These are phyloP conservation scores for Coriolopsis trogii DNA, from an alignment of 1,284 basidiomycete species.

Conservation along the genomic window DNA sequence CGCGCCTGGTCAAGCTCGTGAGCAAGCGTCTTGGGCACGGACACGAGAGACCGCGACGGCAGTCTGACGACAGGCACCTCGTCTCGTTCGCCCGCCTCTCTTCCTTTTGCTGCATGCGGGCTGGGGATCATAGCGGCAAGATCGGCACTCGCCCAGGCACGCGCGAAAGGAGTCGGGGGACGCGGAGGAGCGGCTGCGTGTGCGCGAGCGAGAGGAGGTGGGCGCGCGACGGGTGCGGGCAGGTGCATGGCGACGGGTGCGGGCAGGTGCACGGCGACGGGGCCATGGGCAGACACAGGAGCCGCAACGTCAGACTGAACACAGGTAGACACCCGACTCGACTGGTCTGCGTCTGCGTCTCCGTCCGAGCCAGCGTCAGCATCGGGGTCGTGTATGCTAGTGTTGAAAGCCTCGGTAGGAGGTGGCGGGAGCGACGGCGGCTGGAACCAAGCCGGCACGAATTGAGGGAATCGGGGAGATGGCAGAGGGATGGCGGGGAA, in stretches of 20 bases:
- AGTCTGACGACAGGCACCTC: neutral
- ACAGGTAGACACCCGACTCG: neutral
- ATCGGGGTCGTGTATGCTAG: no score
- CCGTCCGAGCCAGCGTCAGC: no score
- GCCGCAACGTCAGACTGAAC: neutral
- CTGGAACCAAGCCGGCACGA: neutral
- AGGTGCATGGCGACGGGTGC: neutral
- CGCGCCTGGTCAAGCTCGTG: no score
- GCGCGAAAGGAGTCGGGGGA: neutral
- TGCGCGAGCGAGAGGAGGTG: neutral
- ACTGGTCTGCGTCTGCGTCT: no score
- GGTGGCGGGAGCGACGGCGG: neutral
- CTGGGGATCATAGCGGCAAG: no score
- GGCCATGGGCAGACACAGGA: neutral
- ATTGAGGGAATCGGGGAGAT: neutral
- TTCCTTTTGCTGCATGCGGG: no score
- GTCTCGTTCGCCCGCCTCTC: neutral
- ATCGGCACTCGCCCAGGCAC: no score
- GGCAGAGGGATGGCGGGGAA: neutral
- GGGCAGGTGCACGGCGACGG: neutral
- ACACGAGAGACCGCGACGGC: neutral
- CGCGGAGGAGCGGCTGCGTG: neutral
- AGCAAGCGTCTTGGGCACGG: neutral
- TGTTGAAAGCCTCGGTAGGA: neutral
- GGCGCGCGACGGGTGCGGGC: neutral